Evolutionary conservation across 352 stramenopile genomes (phyloP).

Genomic region (Elongisporangium undulatum): DNA sequence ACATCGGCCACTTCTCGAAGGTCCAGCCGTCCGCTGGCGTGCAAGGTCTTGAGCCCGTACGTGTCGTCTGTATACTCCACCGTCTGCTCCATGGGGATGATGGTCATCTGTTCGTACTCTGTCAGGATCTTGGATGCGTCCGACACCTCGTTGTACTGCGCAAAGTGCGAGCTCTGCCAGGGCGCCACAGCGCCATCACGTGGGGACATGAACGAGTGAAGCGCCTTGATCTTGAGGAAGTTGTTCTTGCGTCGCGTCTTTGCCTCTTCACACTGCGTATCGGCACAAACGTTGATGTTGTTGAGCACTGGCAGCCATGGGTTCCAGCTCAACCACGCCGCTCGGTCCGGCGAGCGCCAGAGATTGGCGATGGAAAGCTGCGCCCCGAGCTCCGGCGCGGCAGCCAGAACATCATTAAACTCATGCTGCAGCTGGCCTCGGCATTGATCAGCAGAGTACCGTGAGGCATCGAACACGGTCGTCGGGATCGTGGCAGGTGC

Average conservation of each 20-base stretch:
- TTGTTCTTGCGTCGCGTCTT: slow-evolving; percentile 25
- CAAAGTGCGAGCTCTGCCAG: slow-evolving; percentile 35
- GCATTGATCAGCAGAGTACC: slow-evolving; percentile 4
- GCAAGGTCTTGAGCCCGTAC: slow-evolving; percentile 16
- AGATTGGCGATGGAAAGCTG: slow-evolving; percentile 26
- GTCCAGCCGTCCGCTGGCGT: slow-evolving; percentile 6
- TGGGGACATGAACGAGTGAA: slow-evolving; percentile 36
- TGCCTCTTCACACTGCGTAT: background rate
- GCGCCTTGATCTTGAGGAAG: slow-evolving; percentile 26
- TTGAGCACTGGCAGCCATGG: slow-evolving; percentile 32
- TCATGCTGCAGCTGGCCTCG: slow-evolving; percentile 31
- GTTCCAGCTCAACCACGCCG: slow-evolving; percentile 18
- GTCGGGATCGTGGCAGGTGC: too few species aligned
- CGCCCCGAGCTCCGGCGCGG: slow-evolving; percentile 18
- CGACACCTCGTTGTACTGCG: slow-evolving; percentile 33
- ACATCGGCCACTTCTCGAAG: background rate
- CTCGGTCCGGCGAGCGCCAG: slow-evolving; percentile 21
- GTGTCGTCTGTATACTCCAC: slow-evolving; percentile 9
- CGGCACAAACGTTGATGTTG: slow-evolving; percentile 9
- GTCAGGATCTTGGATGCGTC: too few species aligned
- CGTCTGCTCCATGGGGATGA: slow-evolving; percentile 3
- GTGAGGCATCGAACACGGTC: slow-evolving; percentile 12
- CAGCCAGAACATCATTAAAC: slow-evolving; percentile 22
- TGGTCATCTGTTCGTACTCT: too few species aligned
- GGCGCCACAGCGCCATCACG: slow-evolving; percentile 29